phyloP scores from a whole-genome alignment of 768 basidiomycete species.

The Macrocybe gigantea region DNA sequence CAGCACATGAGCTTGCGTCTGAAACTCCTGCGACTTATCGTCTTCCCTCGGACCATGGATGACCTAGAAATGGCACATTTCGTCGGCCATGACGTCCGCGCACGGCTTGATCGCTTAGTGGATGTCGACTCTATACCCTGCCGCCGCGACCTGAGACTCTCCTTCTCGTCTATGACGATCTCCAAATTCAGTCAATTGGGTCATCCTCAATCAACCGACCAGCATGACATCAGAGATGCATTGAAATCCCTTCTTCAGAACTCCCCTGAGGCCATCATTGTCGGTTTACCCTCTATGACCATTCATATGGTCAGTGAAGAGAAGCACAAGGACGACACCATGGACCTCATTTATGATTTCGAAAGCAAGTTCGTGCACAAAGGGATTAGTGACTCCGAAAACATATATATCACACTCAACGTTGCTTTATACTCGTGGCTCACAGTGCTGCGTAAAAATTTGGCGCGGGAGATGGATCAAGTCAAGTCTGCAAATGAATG shows the following conservation, averaged over 20 bases:
- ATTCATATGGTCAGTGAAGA: constrained; percentile 79
- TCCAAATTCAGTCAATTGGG: constrained; percentile 65
- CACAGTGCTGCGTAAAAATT: constrained; percentile 67
- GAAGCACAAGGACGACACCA: constrained; percentile 28
- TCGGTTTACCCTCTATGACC: constrained; percentile 75
- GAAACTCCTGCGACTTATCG: constrained; percentile 55
- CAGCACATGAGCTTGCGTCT: constrained; percentile 74
- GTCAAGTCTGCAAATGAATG: constrained; percentile 53
- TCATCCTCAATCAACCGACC: constrained; percentile 35
- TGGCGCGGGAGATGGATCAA: constrained; percentile 75
- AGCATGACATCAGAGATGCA: constrained; percentile 49
- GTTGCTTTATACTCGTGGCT: constrained; percentile 80
- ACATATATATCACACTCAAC: constrained; percentile 84
- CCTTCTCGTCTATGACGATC: constrained; percentile 72
- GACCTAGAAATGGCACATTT: constrained; percentile 79
- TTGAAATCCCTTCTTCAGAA: constrained; percentile 53
- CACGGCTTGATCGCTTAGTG: constrained; percentile 61
- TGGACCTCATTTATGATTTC: constrained; percentile 61
- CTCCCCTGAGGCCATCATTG: constrained; percentile 67
- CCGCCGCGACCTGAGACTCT: constrained; percentile 61
- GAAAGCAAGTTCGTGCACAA: constrained; percentile 58
- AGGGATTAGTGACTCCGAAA: constrained; percentile 53
- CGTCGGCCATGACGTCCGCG: constrained; percentile 60
- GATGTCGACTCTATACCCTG: constrained; percentile 42
- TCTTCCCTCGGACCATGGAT: constrained; percentile 76